These are phyloP conservation scores for Wallacemonas rigidus DNA, from an alignment of 208 protist species.

Conservation along the genomic window DNA sequence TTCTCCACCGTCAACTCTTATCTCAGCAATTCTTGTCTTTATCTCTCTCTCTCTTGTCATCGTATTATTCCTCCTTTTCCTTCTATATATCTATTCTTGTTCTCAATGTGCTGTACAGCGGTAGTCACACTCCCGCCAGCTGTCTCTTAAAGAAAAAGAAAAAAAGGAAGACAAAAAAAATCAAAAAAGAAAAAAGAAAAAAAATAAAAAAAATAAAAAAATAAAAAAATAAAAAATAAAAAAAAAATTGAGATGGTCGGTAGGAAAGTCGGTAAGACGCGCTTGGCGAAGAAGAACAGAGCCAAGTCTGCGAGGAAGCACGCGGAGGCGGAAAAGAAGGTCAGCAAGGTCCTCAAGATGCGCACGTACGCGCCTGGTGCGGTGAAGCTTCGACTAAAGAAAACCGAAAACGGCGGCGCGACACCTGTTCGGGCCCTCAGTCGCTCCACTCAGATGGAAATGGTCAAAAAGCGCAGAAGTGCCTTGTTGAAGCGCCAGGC, in stretches of 20 bases:
- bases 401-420: not conserved
- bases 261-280: conserved; percentile 10
- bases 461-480: conserved; percentile 49
- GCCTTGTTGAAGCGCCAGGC: conserved; percentile 74
- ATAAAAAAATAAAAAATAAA: not conserved
- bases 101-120: too few species aligned
- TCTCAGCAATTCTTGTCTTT: too few species aligned
- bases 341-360: conserved; percentile 10
- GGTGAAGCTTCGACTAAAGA: conserved; percentile 32
- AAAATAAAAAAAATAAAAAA: conserved; percentile 2
- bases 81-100: too few species aligned
- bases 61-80: too few species aligned
- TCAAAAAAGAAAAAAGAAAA: not conserved
- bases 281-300: conserved; percentile 31
- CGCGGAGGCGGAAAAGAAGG: conserved; percentile 5
- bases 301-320: conserved; percentile 39
- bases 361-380: conserved; percentile 10
- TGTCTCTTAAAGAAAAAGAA: too few species aligned
- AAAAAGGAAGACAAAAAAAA: conserved; percentile 14
- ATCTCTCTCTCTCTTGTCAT: too few species aligned
- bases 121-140: too few species aligned
- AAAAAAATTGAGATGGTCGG: not conserved
- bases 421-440: not conserved
- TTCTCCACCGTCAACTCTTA: too few species aligned
- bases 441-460: conserved; percentile 6